phyloP scores from a whole-genome alignment of 176 grass and related monocot species.

The Carex littledalei region DNA sequence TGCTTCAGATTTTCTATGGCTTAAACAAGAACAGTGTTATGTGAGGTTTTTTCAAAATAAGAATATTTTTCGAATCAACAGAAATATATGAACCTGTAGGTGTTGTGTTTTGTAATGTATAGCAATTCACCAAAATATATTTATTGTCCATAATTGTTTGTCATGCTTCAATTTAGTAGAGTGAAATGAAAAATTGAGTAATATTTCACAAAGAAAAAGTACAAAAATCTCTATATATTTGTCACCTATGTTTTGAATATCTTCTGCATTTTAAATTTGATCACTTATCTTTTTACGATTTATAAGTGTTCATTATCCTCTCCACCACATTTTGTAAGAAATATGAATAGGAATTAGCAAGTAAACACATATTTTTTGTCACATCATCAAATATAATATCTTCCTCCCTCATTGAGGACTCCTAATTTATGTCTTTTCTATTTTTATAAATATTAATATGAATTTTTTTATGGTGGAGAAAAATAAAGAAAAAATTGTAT shows the following conservation, averaged over 20 bases:
- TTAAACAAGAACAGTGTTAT: not conserved
- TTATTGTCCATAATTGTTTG: not conserved
- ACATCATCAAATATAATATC: not conserved
- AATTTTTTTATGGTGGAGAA: no score
- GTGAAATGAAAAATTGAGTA: no score
- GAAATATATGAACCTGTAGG: not conserved
- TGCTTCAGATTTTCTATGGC: not conserved
- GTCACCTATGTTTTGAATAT: not conserved
- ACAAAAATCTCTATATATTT: not conserved
- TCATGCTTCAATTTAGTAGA: no score
- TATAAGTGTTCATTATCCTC: no score
- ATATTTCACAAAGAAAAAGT: not conserved
- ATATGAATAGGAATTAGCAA: no score
- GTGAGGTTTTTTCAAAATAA: not conserved
- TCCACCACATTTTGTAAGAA: no score
- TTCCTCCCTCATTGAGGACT: no score
- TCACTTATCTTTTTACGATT: no score
- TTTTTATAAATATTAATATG: no score
- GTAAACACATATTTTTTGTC: not conserved
- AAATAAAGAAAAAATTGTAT: no score
- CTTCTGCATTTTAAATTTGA: not conserved
- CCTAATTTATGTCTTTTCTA: no score
- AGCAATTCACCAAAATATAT: not conserved
- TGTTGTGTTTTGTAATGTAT: not conserved
- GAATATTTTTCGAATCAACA: not conserved